These are phyloP conservation scores for Diophrys appendiculata DNA, from an alignment of 73 alveolate genomes.

Conservation along the genomic window DNA sequence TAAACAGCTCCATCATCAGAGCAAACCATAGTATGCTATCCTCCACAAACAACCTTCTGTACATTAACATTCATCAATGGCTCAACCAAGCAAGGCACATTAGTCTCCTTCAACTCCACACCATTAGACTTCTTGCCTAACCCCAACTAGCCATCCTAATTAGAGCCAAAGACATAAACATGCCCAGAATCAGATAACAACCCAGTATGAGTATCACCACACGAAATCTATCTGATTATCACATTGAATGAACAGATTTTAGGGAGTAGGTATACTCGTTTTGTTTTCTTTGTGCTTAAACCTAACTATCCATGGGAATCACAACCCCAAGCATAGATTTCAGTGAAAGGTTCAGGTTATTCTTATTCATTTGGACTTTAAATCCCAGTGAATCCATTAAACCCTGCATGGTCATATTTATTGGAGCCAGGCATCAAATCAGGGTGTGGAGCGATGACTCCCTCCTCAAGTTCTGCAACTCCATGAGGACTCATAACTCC, in stretches of 20 bases:
- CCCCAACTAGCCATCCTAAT: constrained; percentile 42
- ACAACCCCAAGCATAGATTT: constrained; percentile 57
- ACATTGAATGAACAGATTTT: constrained; percentile 27
- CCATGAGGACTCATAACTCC: no score
- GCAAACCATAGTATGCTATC: constrained; percentile 49
- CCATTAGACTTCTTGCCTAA: constrained; percentile 9
- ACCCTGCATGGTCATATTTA: no score
- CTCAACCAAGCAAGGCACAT: constrained; percentile 34
- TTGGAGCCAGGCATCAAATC: no score
- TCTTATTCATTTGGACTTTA: no score
- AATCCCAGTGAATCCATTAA: no score
- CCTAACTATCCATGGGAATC: constrained; percentile 48
- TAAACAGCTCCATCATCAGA: constrained; percentile 41
- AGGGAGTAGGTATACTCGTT: constrained; percentile 16
- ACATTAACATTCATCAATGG: constrained; percentile 5
- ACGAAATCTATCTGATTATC: constrained; percentile 8
- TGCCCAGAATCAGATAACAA: constrained; percentile 29
- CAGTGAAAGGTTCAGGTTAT: no score
- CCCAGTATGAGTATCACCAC: constrained; percentile 48
- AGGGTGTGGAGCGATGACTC: no score
- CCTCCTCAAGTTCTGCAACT: no score
- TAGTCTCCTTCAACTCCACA: neutral
- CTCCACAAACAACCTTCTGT: constrained; percentile 53
- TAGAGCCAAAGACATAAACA: constrained; percentile 42
- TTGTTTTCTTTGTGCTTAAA: constrained; percentile 7